phyloP scores from a whole-genome alignment of 2,329 filamentous ascomycete genomes.

The Didymella exigua region DNA sequence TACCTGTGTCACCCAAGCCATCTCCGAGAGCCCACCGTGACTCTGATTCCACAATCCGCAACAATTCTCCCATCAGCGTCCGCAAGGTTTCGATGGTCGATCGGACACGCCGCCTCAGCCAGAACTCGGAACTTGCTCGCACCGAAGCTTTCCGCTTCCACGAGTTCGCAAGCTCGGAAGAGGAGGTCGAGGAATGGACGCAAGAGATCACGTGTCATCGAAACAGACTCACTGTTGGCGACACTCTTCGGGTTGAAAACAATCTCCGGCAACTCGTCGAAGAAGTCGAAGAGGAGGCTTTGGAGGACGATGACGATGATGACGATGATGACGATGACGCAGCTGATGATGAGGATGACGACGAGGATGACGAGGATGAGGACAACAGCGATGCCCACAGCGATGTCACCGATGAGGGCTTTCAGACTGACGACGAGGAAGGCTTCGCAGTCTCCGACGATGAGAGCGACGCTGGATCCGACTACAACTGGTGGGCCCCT shows the following conservation, averaged over 20 bases:
- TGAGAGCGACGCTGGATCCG: slow-evolving; percentile 67
- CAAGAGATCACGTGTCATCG: slow-evolving; percentile 68
- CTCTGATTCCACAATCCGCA: slow-evolving; percentile 58
- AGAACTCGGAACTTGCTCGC: slow-evolving; percentile 53
- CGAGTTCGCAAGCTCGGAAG: slow-evolving; percentile 87
- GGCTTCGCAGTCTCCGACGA: slow-evolving; percentile 74
- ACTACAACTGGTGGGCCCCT: slow-evolving; percentile 69
- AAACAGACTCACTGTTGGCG: slow-evolving; percentile 81
- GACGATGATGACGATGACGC: slow-evolving; percentile 58
- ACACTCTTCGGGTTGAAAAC: slow-evolving; percentile 89
- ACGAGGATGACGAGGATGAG: slow-evolving; percentile 55
- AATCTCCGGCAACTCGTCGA: slow-evolving; percentile 82
- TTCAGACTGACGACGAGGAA: slow-evolving; percentile 79
- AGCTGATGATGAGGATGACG: slow-evolving; percentile 49
- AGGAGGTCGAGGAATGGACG: slow-evolving; percentile 91
- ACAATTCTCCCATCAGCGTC: slow-evolving; percentile 53
- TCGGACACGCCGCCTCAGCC: slow-evolving; percentile 44
- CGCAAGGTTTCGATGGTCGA: slow-evolving; percentile 46
- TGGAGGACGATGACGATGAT: slow-evolving; percentile 64
- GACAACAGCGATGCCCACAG: slow-evolving; percentile 47
- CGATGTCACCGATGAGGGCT: slow-evolving; percentile 65
- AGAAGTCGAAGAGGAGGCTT: slow-evolving; percentile 89
- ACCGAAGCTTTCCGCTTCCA: slow-evolving; percentile 72
- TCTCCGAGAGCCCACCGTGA: slow-evolving; percentile 50
- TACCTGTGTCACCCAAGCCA: slow-evolving; percentile 39